Conservation (phyloP, 2,329 filamentous ascomycete genomes). For the Cadophora sp. region DNA sequence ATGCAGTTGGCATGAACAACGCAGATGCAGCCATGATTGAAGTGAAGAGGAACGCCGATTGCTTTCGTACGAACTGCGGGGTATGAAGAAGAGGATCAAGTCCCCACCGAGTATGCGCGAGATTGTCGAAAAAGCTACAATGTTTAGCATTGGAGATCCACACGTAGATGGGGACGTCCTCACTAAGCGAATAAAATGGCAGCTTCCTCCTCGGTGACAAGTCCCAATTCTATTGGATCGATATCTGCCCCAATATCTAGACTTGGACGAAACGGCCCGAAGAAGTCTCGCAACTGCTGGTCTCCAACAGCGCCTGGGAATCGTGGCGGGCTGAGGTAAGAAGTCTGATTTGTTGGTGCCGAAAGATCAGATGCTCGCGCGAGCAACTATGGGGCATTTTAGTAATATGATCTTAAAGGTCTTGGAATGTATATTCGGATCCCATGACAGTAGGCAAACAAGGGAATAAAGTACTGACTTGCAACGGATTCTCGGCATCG, state of each 20-base stretch:
- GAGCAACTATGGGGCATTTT: conserved; percentile 53
- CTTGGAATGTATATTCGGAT: too few relatives aligned
- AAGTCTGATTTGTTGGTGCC: conserved; percentile 28
- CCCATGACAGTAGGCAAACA: too few relatives aligned
- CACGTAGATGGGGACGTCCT: conserved; percentile 37
- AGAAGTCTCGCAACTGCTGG: conserved; percentile 67
- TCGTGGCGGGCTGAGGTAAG: conserved; percentile 10
- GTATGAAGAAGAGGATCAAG: conserved; percentile 73
- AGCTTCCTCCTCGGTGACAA: conserved; percentile 71
- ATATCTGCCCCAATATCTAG: conserved; percentile 68
- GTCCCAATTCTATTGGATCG: conserved; percentile 72
- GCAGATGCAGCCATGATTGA: conserved; percentile 74
- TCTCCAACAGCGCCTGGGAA: conserved; percentile 43
- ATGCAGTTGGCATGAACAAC: conserved; percentile 68
- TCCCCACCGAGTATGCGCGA: conserved; percentile 78
- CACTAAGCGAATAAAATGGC: conserved; percentile 70
- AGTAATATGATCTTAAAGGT: too few relatives aligned
- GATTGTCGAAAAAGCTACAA: conserved; percentile 69
- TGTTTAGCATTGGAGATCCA: conserved; percentile 1
- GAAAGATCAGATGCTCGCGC: conserved; percentile 73
- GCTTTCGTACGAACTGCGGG: conserved; percentile 67
- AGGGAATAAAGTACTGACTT: conserved; percentile 44
- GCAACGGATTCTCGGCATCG: conserved; percentile 77
- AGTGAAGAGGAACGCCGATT: conserved; percentile 75
- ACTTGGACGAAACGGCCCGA: conserved; percentile 67